Evolutionary conservation across 345 rosid species (phyloP).

Genomic region (Syzygium grande): DNA sequence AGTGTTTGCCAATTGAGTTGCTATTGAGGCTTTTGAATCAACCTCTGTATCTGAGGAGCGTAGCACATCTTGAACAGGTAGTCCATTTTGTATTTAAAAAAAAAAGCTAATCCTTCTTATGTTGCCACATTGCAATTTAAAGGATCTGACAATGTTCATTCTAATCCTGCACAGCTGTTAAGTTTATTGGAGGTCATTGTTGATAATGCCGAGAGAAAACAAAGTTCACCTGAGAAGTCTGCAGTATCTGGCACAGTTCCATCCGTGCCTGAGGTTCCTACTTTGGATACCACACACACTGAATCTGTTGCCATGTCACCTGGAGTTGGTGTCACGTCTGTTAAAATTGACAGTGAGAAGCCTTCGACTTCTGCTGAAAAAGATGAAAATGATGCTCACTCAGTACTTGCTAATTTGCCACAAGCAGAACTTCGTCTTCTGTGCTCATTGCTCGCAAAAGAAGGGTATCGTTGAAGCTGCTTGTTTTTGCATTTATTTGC

Average conservation of each 20-base stretch:
- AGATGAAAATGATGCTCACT: conserved; percentile 51
- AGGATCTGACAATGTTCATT: background rate
- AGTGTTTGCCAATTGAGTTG: conserved; percentile 50
- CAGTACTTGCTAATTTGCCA: conserved; percentile 62
- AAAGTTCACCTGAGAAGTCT: conserved; percentile 36
- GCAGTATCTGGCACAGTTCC: conserved; percentile 27
- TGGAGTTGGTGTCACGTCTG: conserved; percentile 25
- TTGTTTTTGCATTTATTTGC: background rate
- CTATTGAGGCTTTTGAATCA: conserved; percentile 89
- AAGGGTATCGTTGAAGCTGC: conserved; percentile 49
- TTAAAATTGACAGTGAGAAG: conserved; percentile 25
- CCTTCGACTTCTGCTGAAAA: conserved; percentile 28
- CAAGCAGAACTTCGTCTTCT: conserved; percentile 73
- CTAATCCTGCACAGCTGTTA: conserved; percentile 50
- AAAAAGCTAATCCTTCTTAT: background rate
- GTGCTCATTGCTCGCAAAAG: conserved; percentile 90
- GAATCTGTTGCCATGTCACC: conserved; percentile 32
- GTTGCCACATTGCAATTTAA: background rate
- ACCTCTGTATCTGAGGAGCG: conserved; percentile 86
- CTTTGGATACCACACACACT: conserved; percentile 28
- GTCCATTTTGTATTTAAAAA: background rate
- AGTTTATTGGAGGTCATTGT: conserved; percentile 83
- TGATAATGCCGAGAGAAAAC: conserved; percentile 61
- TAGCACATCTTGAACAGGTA: conserved; percentile 98
- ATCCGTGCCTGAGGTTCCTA: conserved; percentile 22